Evolutionary conservation across 2,329 filamentous ascomycete species (phyloP).

Genomic region (Shiraia bambusicola): DNA sequence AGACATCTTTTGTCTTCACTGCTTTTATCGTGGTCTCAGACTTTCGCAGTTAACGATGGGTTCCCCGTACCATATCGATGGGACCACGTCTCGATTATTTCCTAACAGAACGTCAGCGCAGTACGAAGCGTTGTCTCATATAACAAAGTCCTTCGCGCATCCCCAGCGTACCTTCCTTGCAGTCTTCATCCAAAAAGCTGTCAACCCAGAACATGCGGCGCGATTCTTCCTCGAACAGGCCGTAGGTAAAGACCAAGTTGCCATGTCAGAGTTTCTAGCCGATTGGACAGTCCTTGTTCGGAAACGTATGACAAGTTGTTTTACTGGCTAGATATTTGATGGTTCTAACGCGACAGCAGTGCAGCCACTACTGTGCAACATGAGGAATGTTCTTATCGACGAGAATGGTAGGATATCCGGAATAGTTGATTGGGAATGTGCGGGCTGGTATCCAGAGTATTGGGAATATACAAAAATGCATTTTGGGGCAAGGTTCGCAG

Average conservation of each 20-base stretch:
- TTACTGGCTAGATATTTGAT: too few species aligned
- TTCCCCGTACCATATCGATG: slow-evolving; percentile 1
- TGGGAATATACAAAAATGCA: slow-evolving; percentile 25
- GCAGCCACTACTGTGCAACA: slow-evolving; percentile 22
- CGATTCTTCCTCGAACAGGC: slow-evolving; percentile 14
- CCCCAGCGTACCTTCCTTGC: slow-evolving; percentile 13
- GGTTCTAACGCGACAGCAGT: slow-evolving; percentile 15
- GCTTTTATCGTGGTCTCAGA: too few species aligned
- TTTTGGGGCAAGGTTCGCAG: slow-evolving; percentile 10
- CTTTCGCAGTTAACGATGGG: too few species aligned
- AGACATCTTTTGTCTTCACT: too few species aligned
- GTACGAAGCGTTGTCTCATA: slow-evolving; percentile 8
- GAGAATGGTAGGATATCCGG: slow-evolving; percentile 16
- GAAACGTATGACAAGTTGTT: slow-evolving; percentile 16
- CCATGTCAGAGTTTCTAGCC: slow-evolving; percentile 10
- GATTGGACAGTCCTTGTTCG: slow-evolving; percentile 14
- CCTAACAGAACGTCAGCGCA: slow-evolving; percentile 1
- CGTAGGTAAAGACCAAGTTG: slow-evolving; percentile 4
- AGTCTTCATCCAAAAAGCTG: slow-evolving; percentile 12
- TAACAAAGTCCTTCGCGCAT: slow-evolving; percentile 13
- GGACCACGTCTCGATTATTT: not conserved
- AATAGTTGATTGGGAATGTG: slow-evolving; percentile 28
- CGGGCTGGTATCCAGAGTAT: slow-evolving; percentile 28
- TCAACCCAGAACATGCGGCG: slow-evolving; percentile 13
- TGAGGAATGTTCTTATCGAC: slow-evolving; percentile 24